Conservation (phyloP, 441 rosid species). For the Gossypium laxum region DNA sequence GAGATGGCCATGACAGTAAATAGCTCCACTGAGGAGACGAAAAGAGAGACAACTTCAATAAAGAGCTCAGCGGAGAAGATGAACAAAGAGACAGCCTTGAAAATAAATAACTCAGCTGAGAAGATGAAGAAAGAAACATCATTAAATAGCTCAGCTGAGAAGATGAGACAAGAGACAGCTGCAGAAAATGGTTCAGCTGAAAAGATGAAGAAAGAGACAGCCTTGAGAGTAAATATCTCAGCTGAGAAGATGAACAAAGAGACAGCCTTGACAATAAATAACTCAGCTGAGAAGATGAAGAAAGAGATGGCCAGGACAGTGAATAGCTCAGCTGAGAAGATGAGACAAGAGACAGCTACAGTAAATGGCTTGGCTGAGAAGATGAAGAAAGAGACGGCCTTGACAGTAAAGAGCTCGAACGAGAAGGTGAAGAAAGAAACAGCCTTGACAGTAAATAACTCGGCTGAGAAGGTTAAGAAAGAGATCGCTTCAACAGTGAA, state of each 20-base stretch:
- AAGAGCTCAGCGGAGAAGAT: slow-evolving; percentile 19
- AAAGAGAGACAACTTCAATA: slow-evolving; percentile 23
- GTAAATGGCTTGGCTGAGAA: background rate
- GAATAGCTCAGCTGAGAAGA: background rate
- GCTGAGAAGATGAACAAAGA: slow-evolving; percentile 26
- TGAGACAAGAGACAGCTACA: background rate
- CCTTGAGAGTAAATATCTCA: slow-evolving; percentile 19
- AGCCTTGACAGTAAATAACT: background rate
- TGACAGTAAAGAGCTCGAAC: background rate
- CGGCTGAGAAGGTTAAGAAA: background rate
- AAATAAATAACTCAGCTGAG: slow-evolving; percentile 5
- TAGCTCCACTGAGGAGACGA: slow-evolving; percentile 18
- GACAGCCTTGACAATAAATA: background rate
- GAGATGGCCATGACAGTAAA: slow-evolving; percentile 20
- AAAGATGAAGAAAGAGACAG: slow-evolving; percentile 30
- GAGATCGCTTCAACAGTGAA: background rate
- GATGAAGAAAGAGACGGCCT: background rate
- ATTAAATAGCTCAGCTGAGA: slow-evolving; percentile 20
- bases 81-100: slow-evolving; percentile 25
- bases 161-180: slow-evolving; percentile 26
- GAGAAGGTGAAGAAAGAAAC: background rate
- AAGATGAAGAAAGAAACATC: slow-evolving; percentile 31
- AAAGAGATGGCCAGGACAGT: background rate
- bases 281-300: background rate
- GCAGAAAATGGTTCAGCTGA: slow-evolving; percentile 8